These are phyloP conservation scores for Tuber indicum DNA, from an alignment of 495 filamentous ascomycete genomes.

Conservation along the genomic window DNA sequence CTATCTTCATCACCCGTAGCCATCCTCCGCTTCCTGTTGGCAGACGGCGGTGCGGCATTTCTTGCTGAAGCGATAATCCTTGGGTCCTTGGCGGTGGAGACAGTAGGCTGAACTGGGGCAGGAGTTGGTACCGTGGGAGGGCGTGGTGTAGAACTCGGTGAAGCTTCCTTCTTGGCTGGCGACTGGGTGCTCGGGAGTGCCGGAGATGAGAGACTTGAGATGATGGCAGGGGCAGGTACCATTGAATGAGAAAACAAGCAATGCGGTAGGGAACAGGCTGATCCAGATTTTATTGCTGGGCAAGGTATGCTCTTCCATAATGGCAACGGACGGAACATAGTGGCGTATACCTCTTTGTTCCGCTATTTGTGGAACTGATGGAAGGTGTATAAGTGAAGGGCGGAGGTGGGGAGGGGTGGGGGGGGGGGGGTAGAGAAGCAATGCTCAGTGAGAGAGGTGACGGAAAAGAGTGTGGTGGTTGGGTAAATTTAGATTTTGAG, in stretches of 20 bases:
- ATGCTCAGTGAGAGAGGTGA: neutral
- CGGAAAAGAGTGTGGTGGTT: neutral
- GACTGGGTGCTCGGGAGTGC: neutral
- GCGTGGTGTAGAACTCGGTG: conserved; percentile 1
- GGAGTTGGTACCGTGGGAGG: neutral
- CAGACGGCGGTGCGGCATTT: neutral
- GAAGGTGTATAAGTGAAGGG: neutral
- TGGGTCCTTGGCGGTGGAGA: conserved; percentile 17
- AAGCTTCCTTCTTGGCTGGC: conserved; percentile 6
- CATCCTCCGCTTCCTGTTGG: conserved; percentile 21
- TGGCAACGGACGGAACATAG: conserved; percentile 30
- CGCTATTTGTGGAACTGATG: neutral
- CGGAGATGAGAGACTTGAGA: neutral
- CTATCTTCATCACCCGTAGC: conserved; percentile 15
- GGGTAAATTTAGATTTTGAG: neutral
- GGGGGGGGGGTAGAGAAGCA: neutral
- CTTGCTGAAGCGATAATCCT: conserved; percentile 22
- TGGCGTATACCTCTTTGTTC: neutral
- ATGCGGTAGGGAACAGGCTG: conserved; percentile 50
- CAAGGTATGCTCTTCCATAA: conserved; percentile 29
- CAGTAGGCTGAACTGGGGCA: neutral
- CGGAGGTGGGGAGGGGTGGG: neutral
- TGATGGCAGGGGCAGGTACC: conserved; percentile 2
- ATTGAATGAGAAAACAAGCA: conserved; percentile 57
- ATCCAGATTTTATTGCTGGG: conserved; percentile 25